phyloP scores from a whole-genome alignment of 2,329 filamentous ascomycete species.

The Fonsecaea multimorphosa region DNA sequence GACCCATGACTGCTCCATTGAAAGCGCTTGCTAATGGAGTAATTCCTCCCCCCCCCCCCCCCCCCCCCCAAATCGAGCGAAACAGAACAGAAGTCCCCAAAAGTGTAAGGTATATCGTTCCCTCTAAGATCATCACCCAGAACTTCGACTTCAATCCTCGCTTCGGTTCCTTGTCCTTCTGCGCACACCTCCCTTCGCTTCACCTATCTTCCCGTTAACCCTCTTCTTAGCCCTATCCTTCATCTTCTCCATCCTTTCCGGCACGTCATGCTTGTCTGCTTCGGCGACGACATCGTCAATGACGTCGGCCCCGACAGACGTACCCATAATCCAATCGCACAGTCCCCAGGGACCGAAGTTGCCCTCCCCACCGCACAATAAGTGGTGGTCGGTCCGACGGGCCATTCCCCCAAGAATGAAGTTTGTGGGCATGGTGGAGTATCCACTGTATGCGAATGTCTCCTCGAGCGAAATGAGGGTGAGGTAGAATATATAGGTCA shows the following conservation, averaged over 20 bases:
- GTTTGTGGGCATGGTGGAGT: slow-evolving; percentile 62
- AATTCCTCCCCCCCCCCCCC: too few species aligned
- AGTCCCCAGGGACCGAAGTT: slow-evolving; percentile 56
- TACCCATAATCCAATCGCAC: slow-evolving; percentile 53
- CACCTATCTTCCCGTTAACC: slow-evolving; percentile 27
- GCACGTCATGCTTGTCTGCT: slow-evolving; percentile 45
- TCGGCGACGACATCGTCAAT: slow-evolving; percentile 58
- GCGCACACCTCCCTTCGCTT: slow-evolving; percentile 21
- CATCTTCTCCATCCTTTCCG: slow-evolving; percentile 43
- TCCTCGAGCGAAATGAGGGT: slow-evolving; percentile 64
- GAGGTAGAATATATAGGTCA: slow-evolving; percentile 64
- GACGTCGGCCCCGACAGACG: slow-evolving; percentile 51
- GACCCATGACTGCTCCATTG: background rate
- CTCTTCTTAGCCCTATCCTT: slow-evolving; percentile 41
- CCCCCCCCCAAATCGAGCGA: background rate
- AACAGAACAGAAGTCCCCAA: too few species aligned
- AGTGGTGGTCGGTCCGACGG: slow-evolving; percentile 61
- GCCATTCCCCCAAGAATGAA: slow-evolving; percentile 66
- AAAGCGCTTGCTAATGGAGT: background rate
- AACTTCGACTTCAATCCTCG: slow-evolving; percentile 13
- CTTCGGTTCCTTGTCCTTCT: slow-evolving; percentile 30
- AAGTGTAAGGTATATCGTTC: background rate
- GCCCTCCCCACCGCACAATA: slow-evolving; percentile 54
- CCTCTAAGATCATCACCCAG: background rate
- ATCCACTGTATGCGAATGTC: slow-evolving; percentile 65